Conservation (phyloP, 2,329 filamentous ascomycete genomes). For the Diaporthe ilicicola region DNA sequence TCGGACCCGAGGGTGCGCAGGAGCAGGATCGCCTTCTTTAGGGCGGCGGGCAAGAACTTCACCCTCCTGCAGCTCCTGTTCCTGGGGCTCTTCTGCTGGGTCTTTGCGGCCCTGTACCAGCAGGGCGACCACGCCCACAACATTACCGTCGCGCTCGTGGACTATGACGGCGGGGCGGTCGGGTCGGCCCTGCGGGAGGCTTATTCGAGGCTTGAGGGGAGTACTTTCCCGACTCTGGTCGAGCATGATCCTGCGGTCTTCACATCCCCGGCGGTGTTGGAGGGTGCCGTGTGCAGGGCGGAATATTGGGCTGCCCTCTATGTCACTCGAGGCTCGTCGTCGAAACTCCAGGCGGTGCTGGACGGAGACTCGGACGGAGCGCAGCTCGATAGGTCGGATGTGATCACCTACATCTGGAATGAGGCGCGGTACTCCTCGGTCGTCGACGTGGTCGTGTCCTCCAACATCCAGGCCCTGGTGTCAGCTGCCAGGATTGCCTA, state of each 20-base stretch:
- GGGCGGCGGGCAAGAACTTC: conserved; percentile 41
- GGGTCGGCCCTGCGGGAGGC: conserved; percentile 43
- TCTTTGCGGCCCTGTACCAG: conserved; percentile 48
- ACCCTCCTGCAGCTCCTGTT: conserved; percentile 47
- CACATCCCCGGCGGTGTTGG: conserved; percentile 35
- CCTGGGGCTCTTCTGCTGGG: conserved; percentile 45
- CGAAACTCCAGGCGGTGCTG: conserved; percentile 46
- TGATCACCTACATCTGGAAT: conserved; percentile 54
- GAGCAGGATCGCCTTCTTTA: conserved; percentile 30
- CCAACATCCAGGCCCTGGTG: conserved; percentile 44
- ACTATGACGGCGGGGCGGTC: conserved; percentile 48
- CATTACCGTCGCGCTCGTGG: conserved; percentile 46
- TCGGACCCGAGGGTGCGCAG: conserved; percentile 20
- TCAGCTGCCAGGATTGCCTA: conserved; percentile 45
- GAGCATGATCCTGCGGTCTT: conserved; percentile 36
- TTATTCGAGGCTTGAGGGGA: conserved; percentile 41
- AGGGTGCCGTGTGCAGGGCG: conserved; percentile 43
- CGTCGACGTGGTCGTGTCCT: conserved; percentile 44
- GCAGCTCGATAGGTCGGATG: conserved; percentile 40
- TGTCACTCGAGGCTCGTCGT: conserved; percentile 44
- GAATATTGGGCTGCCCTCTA: conserved; percentile 48
- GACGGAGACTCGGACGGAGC: conserved; percentile 42
- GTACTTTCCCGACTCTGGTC: conserved; percentile 43
- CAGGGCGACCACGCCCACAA: conserved; percentile 43
- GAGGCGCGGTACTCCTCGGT: conserved; percentile 52